Evolutionary conservation across 108 stramenopile genomes (phyloP), one percentile per base, ranked within the genome.

Genomic region (Cyclotella sp.): DNA sequence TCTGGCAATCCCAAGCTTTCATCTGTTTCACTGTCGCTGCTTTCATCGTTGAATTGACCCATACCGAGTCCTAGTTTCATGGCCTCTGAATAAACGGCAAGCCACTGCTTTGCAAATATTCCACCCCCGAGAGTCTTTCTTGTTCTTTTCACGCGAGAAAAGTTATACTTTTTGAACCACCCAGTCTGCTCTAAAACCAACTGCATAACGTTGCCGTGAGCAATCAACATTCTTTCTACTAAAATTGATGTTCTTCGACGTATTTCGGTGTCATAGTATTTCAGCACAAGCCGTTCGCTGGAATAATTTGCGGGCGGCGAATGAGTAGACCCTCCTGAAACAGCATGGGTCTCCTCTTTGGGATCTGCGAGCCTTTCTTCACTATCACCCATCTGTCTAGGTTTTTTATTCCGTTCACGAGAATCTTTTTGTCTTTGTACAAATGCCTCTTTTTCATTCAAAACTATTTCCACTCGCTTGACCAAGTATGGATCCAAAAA

Each of bases 51-150:
- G 26, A 62, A 52, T 21, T 85, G 84, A 47, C 84, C 81, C 9
- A 63, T 63, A 5, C 73, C 77, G 22, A 81, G 75, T 8, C 91
- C 92, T 40, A 95, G 53, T 51, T 75, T 84, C 68, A 95, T 72
- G 8, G 92, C 87, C 79, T 92, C 87, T 6, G 90, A 78, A 71
- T 88, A 95, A 19, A 93, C 78, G 19, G 90, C 81, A 67, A 95
- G 78, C 95, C 95, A 95, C 43, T 93, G 90, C 12, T 86, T 70
- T 12, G 91, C 91, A 62, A 85, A 89, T 39, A 95, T 93, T 18
- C 95, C 95, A 39, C 95, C 95, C 13, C 95, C 95, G 29, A 93
- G 81, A 9, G 92, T 90, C 40, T 89, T 84, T 44, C 91, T 84
- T 0, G 90, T 90, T 30, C 89, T 73, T 70, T 90, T 88, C 0